Base-by-base conservation (phyloP, 192 early-diverging fungal genomes). In the Podila horticola region DNA sequence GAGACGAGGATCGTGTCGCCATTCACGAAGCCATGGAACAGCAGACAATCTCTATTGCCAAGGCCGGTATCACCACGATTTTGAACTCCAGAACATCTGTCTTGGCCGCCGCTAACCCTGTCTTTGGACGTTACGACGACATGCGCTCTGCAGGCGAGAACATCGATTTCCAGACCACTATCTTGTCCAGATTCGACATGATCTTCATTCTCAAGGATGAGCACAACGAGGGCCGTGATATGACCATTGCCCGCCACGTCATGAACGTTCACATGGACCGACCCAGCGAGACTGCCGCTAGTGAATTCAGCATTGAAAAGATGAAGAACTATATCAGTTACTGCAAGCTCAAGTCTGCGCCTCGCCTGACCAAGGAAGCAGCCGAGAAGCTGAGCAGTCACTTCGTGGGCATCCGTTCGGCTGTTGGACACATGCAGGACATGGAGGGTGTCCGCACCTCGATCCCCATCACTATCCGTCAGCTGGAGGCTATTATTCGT, bases 21-120 rank as follows among this genome's bases (percentile, higher is more conserved):
- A 99, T 99, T 84, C 98, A 99, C 86, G 98, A 99, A 87, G 98
- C 98, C 41, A 99, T 99, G 98, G 97, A 99, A 84, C 98, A 99
- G 87, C 98, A 99, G 84, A 99, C 98, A 6, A 99, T 99, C 67
- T 97, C 96, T 17, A 99, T 99, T 84, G 98, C 98, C 63, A 99
- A 99, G 85, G 98, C 98, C 31, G 98, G 98, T 66, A 99, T 99
- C 85, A 99, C 98, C 6, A 98, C 98, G 2, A 95, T 99, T 67
- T 86, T 99, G 45, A 99, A 99, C 79, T 97, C 97, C 22, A 90
- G 98, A 70, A 95, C 98, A 28, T 97, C 96, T 20, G 97, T 99
- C 24, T 89, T 99, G 52, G 98, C 98, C 0, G 98, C 98, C 5
- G 98, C 98, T 33, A 99, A 99, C 84, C 98, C 98, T 29, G 92